A percentile compares a stretch with the other conserved stretches of the same genome.
Conservation (phyloP, 1,284 basidiomycete species). For the Singerocomus inundabilis region DNA sequence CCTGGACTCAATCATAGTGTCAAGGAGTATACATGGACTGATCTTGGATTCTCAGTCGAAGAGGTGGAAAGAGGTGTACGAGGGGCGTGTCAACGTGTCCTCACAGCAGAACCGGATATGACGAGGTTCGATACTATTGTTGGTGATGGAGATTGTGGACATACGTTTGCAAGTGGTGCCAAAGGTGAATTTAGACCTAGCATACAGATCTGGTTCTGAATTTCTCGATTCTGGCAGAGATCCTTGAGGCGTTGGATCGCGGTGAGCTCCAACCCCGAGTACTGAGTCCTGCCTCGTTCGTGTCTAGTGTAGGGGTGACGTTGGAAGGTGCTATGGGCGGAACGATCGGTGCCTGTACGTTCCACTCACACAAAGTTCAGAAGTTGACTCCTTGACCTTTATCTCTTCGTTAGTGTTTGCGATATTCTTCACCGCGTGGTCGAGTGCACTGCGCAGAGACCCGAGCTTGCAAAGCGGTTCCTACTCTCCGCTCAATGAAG, state of each 20-base stretch:
- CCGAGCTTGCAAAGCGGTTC: not conserved
- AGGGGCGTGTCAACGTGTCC: conserved; percentile 35
- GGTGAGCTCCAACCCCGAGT: conserved; percentile 2
- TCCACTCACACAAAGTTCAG: not conserved
- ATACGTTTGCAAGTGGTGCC: conserved; percentile 34
- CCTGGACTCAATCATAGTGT: too few species aligned
- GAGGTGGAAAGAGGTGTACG: conserved; percentile 29
- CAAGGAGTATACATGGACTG: conserved; percentile 6
- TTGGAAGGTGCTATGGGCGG: conserved; percentile 18
- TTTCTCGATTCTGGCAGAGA: not conserved
- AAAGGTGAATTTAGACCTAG: conserved; percentile 17
- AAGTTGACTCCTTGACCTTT: not conserved
- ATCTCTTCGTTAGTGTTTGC: conserved; percentile 41
- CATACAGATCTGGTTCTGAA: not conserved
- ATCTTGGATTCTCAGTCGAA: conserved; percentile 13
- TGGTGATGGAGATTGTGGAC: conserved; percentile 38
- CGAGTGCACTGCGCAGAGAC: conserved; percentile 22
- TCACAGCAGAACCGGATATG: conserved; percentile 39
- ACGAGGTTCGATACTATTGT: conserved; percentile 42
- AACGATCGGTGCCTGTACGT: conserved; percentile 20
- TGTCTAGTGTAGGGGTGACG: conserved; percentile 11
- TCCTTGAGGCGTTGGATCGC: conserved; percentile 8
- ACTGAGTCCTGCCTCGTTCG: conserved; percentile 7
- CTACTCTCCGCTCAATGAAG: conserved; percentile 18
- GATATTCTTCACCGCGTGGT: conserved; percentile 47